Evolutionary conservation across 2,329 filamentous ascomycete genomes (phyloP).

Genomic region (Scedosporium apiospermum): DNA sequence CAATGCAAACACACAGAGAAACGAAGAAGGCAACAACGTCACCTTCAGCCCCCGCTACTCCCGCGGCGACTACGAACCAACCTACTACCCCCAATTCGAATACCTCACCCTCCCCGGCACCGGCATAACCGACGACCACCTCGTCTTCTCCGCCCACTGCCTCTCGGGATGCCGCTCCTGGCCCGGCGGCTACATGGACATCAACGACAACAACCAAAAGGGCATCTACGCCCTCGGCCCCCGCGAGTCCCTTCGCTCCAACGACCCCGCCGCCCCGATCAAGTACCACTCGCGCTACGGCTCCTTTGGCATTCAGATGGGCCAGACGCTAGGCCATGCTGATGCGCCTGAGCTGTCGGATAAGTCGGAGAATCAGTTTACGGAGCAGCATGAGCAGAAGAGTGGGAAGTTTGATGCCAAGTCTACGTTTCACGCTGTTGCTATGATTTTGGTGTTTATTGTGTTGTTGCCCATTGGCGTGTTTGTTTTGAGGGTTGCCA

Average conservation of each 20-base stretch:
- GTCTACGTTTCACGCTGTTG: slow-evolving; percentile 32
- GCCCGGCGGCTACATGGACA: slow-evolving; percentile 38
- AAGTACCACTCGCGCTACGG: slow-evolving; percentile 45
- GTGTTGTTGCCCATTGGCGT: slow-evolving; percentile 47
- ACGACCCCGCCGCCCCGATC: slow-evolving; percentile 33
- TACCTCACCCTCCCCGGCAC: slow-evolving; percentile 36
- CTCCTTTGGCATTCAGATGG: slow-evolving; percentile 45
- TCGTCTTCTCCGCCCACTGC: slow-evolving; percentile 43
- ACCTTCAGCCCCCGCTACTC: slow-evolving; percentile 46
- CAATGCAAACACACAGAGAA: slow-evolving; percentile 14
- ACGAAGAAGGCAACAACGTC: slow-evolving; percentile 34
- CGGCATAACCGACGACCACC: slow-evolving; percentile 33
- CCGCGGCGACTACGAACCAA: slow-evolving; percentile 42
- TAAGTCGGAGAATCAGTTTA: slow-evolving; percentile 24
- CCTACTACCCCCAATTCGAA: slow-evolving; percentile 31
- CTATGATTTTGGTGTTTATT: slow-evolving; percentile 49
- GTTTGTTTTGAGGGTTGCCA: slow-evolving; percentile 40
- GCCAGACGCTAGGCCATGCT: slow-evolving; percentile 34
- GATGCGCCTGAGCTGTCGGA: slow-evolving; percentile 30
- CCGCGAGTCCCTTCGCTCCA: slow-evolving; percentile 28
- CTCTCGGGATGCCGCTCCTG: slow-evolving; percentile 40
- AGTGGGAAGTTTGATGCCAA: slow-evolving; percentile 25
- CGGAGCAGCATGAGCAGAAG: slow-evolving; percentile 20
- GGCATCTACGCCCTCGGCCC: slow-evolving; percentile 51
- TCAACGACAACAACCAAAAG: slow-evolving; percentile 32